Evolutionary conservation across 306 rosid species (phyloP), one percentile per base, ranked within the genome.

Genomic region (Pyrus pyrifolia): DNA sequence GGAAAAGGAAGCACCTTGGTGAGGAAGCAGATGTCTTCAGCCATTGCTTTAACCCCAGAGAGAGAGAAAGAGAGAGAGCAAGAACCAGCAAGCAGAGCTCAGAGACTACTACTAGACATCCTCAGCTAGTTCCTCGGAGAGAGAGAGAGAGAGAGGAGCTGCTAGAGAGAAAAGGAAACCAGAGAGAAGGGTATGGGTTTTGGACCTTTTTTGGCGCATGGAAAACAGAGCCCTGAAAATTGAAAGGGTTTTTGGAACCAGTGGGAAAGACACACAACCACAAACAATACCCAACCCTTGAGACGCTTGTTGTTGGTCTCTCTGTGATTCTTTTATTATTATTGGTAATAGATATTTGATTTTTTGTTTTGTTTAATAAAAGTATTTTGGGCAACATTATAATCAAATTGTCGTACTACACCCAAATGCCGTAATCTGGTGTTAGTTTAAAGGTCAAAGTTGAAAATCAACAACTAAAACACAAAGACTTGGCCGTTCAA

Each of bases 1-100:
- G 4, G 38, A 74, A 6, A 33, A 75, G 22, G 19, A 74, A 78
- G 81, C 64, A 94, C 98, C 98, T 94, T 91, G 87, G 83, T 85
- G 84, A 82, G 67, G 81, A 91, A 88, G 68, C 85, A 89, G 83
- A 83, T 76, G 76, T 78, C 79, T 83, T 79, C 97, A 17, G 87
- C 92, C 98, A 94, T 93, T 51, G 87, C 67, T 82, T 69, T 33
- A 67, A 71, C 46, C 45, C 9, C 12, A 42, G 45, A 67, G 64
- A 70, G 66, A 61, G 55, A 65, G 78, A 30, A 18, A 42, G 33
- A 77, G 15, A 79, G 72, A 30, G 70, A 72, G 35, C 66, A 72
- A 79, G 35, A 42, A 70, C 33, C 59, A 13, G 46, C 38, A 38
- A 3, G 42, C 49, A 42, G 23, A 78, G 61, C 59, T 71, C 83